Evolutionary conservation across 2,329 filamentous ascomycete species (phyloP).

Genomic region (Venturia aucupariae): DNA sequence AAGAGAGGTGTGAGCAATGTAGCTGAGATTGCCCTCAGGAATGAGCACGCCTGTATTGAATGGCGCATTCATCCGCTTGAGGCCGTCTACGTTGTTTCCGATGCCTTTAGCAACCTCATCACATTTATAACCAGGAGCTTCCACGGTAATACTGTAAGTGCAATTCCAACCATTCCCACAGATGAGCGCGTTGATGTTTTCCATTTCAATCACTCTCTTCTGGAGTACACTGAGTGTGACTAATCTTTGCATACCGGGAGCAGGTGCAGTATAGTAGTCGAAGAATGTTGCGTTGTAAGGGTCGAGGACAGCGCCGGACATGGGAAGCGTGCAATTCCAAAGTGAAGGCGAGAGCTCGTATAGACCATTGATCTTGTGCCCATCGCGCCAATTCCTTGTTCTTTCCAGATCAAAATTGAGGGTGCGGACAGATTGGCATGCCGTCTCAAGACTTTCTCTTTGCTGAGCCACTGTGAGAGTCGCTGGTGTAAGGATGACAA

Average conservation of each 20-base stretch:
- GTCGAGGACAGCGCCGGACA: conserved; percentile 17
- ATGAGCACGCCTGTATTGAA: conserved; percentile 24
- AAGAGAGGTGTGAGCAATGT: conserved; percentile 24
- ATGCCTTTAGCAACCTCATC: conserved; percentile 24
- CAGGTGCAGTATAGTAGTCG: conserved; percentile 31
- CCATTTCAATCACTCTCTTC: conserved; percentile 22
- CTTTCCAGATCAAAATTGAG: conserved; percentile 27
- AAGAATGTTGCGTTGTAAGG: conserved; percentile 19
- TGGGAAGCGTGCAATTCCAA: conserved; percentile 28
- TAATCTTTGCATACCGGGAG: conserved; percentile 25
- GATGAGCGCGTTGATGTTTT: conserved; percentile 21
- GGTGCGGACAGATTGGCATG: conserved; percentile 22
- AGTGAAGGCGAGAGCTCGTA: conserved; percentile 21
- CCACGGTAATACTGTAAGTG: conserved; percentile 26
- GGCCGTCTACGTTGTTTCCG: conserved; percentile 15
- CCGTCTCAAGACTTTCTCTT: conserved; percentile 19
- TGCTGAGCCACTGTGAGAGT: conserved; percentile 26
- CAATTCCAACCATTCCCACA: conserved; percentile 29
- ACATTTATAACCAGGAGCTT: conserved; percentile 30
- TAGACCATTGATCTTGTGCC: conserved; percentile 18
- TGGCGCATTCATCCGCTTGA: conserved; percentile 21
- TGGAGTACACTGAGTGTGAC: conserved; percentile 26
- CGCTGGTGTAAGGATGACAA: conserved; percentile 28
- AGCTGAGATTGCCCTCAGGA: conserved; percentile 25
- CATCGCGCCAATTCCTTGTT: conserved; percentile 24